Percentiles rank a stretch among this genome's conserved stretches.
Evolutionary conservation across 2,329 filamentous ascomycete species (phyloP).

Genomic region (Colletotrichum tropicale): DNA sequence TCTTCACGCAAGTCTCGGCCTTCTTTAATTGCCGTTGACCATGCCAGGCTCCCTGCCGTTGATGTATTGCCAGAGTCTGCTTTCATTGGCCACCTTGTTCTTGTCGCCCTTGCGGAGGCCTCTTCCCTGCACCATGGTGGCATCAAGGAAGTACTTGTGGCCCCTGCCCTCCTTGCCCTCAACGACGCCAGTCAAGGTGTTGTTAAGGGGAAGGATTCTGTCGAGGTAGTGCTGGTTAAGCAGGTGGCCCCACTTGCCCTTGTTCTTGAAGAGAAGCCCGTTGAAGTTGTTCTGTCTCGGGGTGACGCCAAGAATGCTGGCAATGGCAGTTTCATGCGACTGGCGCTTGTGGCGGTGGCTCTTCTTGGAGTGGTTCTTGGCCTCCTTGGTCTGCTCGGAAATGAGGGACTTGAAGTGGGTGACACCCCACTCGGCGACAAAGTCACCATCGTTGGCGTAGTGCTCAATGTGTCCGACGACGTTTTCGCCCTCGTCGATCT

Average conservation of each 20-base stretch:
- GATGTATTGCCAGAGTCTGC: neutral
- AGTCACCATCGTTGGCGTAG: constrained; percentile 78
- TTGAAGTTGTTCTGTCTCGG: neutral
- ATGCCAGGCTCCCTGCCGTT: neutral
- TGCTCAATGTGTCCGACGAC: constrained; percentile 79
- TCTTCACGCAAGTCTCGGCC: neutral
- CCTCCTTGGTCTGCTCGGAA: neutral
- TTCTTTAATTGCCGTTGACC: neutral
- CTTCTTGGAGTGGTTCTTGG: neutral
- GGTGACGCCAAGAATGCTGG: neutral
- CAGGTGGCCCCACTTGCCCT: constrained; percentile 58
- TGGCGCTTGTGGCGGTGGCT: neutral
- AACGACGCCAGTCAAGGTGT: neutral
- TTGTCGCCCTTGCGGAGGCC: neutral
- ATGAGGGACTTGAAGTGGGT: constrained; percentile 58
- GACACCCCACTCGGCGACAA: constrained; percentile 77
- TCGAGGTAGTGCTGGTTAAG: constrained; percentile 66
- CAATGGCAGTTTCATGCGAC: neutral
- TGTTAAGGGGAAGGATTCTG: constrained; percentile 57
- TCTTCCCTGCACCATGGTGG: neutral
- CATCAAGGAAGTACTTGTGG: neutral
- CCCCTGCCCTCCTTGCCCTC: neutral
- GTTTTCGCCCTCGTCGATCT: constrained; percentile 31
- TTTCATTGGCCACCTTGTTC: neutral
- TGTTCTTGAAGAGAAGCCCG: constrained; percentile 54